Conservation (phyloP, 306 rosid genomes). For the Erythrophleum fordii region DNA sequence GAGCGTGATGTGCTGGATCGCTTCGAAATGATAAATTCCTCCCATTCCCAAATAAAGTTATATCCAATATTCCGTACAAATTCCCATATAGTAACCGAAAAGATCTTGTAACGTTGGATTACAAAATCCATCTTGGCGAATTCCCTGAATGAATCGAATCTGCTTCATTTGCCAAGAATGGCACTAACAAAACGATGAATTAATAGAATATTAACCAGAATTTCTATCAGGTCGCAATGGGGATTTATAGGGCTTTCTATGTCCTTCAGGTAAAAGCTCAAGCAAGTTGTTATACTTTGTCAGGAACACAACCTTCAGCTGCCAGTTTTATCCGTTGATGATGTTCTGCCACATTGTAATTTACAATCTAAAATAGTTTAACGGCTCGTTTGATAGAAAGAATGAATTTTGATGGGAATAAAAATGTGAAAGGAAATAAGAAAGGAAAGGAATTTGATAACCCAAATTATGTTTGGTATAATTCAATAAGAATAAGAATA, state of each 20-base stretch:
- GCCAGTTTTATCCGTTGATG: no score
- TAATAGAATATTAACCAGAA: not conserved
- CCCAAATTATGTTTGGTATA: no score
- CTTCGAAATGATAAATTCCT: not conserved
- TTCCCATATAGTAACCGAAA: not conserved
- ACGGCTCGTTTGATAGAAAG: no score
- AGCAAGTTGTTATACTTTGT: no score
- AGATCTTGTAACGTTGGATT: not conserved
- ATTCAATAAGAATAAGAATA: no score
- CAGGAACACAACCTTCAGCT: no score
- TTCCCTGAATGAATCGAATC: not conserved
- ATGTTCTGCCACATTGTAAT: constrained; percentile 66
- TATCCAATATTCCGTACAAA: not conserved
- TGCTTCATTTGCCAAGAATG: not conserved
- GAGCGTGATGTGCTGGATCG: not conserved
- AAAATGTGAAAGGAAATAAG: no score
- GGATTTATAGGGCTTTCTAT: not conserved
- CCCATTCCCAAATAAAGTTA: no score
- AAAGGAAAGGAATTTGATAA: no score
- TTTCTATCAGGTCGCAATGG: not conserved
- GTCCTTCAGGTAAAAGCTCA: no score
- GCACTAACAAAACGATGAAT: not conserved
- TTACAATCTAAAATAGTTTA: constrained; percentile 71
- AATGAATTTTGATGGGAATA: no score
- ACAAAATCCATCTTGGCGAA: not conserved